Evolutionary conservation across 2,329 filamentous ascomycete genomes (phyloP).

Genomic region (Fusarium begoniae): DNA sequence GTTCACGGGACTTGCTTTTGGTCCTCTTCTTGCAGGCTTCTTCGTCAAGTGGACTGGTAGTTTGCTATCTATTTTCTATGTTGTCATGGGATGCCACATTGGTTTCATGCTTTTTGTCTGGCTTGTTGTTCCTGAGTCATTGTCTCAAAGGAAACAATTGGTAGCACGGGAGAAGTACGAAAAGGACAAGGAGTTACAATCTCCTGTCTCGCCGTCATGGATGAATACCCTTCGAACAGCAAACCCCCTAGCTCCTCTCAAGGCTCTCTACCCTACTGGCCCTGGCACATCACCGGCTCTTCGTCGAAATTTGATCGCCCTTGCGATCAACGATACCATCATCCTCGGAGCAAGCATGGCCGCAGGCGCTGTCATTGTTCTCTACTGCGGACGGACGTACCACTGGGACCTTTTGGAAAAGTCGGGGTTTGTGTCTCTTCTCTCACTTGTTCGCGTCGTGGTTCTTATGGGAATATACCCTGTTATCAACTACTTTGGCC

Average conservation of each 20-base stretch:
- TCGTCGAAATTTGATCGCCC: constrained; percentile 81
- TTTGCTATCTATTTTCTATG: constrained; percentile 85
- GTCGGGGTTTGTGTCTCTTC: constrained; percentile 81
- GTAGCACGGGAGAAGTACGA: constrained; percentile 74
- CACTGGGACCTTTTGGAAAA: constrained; percentile 84
- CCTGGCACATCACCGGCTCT: constrained; percentile 66
- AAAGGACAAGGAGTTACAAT: constrained; percentile 54
- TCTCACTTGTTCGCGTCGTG: constrained; percentile 79
- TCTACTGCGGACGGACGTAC: constrained; percentile 85
- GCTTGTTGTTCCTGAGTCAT: constrained; percentile 82
- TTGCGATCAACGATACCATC: constrained; percentile 83
- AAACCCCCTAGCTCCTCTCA: constrained; percentile 81
- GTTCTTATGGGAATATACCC: constrained; percentile 81
- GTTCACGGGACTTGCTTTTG: constrained; percentile 87
- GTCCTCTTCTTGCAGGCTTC: constrained; percentile 82
- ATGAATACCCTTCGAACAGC: constrained; percentile 52
- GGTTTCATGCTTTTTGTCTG: constrained; percentile 78
- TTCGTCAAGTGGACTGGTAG: constrained; percentile 80
- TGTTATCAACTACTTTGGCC: constrained; percentile 77
- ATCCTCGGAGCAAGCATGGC: constrained; percentile 86
- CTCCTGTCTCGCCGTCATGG: constrained; percentile 38
- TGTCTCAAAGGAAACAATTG: constrained; percentile 76
- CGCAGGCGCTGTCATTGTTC: constrained; percentile 79
- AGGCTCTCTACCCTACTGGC: constrained; percentile 78
- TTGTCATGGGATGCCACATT: constrained; percentile 76